phyloP scores from a whole-genome alignment of 1,139 yeast species.

The Candida pseudoviswanathii region DNA sequence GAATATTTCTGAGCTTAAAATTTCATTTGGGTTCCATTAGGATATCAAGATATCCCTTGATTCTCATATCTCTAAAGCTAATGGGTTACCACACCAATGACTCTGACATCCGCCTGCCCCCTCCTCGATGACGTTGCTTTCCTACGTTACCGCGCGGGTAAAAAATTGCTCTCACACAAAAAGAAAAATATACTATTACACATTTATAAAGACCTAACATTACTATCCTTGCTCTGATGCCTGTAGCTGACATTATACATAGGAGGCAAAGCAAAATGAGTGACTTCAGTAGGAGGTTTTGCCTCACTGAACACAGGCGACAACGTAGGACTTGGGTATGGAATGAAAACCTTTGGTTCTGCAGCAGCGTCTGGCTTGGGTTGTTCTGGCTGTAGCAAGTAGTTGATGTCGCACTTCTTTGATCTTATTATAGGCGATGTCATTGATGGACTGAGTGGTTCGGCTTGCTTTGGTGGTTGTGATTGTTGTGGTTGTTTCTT shows the following conservation, averaged over 20 bases:
- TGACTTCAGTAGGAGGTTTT: slow-evolving; percentile 17
- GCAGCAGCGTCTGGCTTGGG: slow-evolving; percentile 2
- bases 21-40: too few relatives aligned
- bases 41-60: too few relatives aligned
- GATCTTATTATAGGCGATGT: slow-evolving; percentile 13
- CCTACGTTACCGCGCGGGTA: not conserved
- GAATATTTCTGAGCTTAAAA: too few relatives aligned
- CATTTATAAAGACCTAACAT: slow-evolving; percentile 12
- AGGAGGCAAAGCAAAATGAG: slow-evolving; percentile 21
- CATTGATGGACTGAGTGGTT: not conserved
- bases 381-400: slow-evolving; percentile 11
- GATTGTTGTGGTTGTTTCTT: slow-evolving; percentile 2
- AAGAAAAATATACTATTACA: not conserved
- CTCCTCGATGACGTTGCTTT: not conserved
- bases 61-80: too few relatives aligned
- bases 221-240: slow-evolving; percentile 18
- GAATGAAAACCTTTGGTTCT: slow-evolving; percentile 13
- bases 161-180: not conserved
- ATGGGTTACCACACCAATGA: too few relatives aligned
- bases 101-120: not conserved
- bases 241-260: slow-evolving; percentile 15
- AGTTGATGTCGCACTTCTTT: slow-evolving; percentile 18
- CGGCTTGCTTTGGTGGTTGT: slow-evolving; percentile 1
- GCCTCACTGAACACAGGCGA: slow-evolving; percentile 21
- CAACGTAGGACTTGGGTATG: slow-evolving; percentile 25